A percentile compares a stretch with the other conserved stretches of the same genome.
Conservation (phyloP, 1,284 basidiomycete species). For the Tranzscheliella williamsii region DNA sequence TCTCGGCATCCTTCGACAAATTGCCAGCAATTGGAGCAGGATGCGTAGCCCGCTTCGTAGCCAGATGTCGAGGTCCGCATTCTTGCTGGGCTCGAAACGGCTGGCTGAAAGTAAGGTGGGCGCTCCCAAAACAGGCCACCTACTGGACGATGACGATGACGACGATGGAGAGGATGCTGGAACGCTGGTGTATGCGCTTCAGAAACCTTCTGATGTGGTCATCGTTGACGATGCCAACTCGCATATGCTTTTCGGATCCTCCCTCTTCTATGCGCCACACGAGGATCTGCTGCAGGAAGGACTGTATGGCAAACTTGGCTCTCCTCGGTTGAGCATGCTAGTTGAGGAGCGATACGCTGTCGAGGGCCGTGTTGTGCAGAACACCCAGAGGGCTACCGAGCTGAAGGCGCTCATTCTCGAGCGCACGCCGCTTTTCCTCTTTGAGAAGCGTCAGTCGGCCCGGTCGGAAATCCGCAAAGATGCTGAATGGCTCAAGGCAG, state of each 20-base stretch:
- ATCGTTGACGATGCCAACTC: constrained; percentile 60
- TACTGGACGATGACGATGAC: constrained; percentile 34
- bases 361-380: constrained; percentile 60
- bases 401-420: constrained; percentile 70
- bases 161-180: constrained; percentile 56
- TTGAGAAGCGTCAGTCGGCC: constrained; percentile 74
- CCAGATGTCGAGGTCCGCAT: constrained; percentile 72
- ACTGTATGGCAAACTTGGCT: constrained; percentile 64
- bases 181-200: constrained; percentile 55
- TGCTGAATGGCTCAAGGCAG: constrained; percentile 73
- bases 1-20: constrained; percentile 76
- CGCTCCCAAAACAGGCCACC: constrained; percentile 9
- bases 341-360: constrained; percentile 77
- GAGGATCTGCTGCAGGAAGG: constrained; percentile 76
- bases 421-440: constrained; percentile 84
- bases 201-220: constrained; percentile 56
- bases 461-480: constrained; percentile 70
- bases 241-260: constrained; percentile 58
- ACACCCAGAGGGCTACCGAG: constrained; percentile 46
- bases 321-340: constrained; percentile 71
- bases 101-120: constrained; percentile 42
- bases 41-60: constrained; percentile 68
- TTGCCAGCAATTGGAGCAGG: constrained; percentile 74
- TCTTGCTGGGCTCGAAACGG: constrained; percentile 74
- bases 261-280: constrained; percentile 76